Evolutionary conservation across 192 early-diverging fungal genomes (phyloP).

Genomic region (Coemansia sp.): DNA sequence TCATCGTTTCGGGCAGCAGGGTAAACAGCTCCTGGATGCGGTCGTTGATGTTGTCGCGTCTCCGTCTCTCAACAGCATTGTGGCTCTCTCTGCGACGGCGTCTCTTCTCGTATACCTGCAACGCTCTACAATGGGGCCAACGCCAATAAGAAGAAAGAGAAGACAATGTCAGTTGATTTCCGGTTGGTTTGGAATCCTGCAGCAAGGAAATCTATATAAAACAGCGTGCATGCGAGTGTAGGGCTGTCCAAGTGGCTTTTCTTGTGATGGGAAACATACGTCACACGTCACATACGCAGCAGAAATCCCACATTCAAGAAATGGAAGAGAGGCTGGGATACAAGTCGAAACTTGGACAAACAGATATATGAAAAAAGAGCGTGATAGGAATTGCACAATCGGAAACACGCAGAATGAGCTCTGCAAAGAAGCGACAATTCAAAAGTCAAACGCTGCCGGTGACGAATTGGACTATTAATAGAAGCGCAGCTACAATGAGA

Average conservation of each 20-base stretch:
- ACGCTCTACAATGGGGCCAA: slow-evolving; percentile 10
- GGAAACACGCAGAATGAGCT: not conserved
- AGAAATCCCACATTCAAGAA: not conserved
- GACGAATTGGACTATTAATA: not conserved
- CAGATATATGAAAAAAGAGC: too few species aligned
- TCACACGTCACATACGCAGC: not conserved
- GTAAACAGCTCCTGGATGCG: slow-evolving; percentile 90
- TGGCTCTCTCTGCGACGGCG: slow-evolving; percentile 92
- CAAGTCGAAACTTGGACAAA: too few species aligned
- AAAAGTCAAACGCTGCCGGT: not conserved
- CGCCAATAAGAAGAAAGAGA: too few species aligned
- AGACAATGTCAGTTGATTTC: not conserved
- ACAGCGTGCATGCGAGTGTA: not conserved
- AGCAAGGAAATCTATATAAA: not conserved
- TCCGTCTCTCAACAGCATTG: slow-evolving; percentile 95
- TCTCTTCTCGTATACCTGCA: slow-evolving; percentile 75
- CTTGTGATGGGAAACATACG: too few species aligned
- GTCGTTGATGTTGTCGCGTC: slow-evolving; percentile 98
- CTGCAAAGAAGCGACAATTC: not conserved
- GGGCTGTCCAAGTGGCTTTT: not conserved
- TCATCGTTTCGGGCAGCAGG: slow-evolving; percentile 78
- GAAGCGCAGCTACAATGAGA: not conserved
- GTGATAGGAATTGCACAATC: not conserved
- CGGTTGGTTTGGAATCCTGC: not conserved
- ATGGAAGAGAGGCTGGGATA: not conserved